Evolutionary conservation across 306 rosid species (phyloP).

Genomic region (Cucurbita moschata): DNA sequence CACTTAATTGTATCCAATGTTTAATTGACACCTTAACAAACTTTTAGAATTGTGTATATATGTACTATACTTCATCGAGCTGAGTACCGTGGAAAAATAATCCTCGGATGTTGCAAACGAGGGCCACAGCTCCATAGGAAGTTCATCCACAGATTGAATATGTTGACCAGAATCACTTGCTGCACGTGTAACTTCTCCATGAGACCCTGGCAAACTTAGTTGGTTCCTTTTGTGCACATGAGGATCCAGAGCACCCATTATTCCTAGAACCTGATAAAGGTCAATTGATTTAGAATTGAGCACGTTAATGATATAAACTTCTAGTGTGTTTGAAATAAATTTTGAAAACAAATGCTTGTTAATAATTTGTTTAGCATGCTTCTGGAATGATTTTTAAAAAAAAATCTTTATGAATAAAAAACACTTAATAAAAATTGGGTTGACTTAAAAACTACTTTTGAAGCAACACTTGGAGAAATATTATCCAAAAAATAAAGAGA

Average conservation of each 20-base stretch:
- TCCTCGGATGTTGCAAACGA: constrained; percentile 95
- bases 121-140: constrained; percentile 82
- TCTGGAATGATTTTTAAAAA: not conserved
- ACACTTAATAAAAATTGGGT: not conserved
- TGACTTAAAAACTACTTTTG: not conserved
- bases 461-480: not conserved
- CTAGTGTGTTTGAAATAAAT: not conserved
- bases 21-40: not conserved
- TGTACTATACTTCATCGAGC: not conserved
- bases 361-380: not conserved
- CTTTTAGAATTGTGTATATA: not conserved
- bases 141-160: constrained; percentile 78
- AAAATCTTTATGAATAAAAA: too few relatives aligned
- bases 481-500: not conserved
- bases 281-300: not conserved
- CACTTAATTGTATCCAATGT: not conserved
- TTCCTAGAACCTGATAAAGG: constrained; percentile 71
- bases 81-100: constrained; percentile 71
- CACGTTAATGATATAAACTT: not conserved
- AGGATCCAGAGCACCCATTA: constrained; percentile 99
- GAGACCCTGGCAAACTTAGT: constrained; percentile 61
- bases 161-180: constrained; percentile 85
- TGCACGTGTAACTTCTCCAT: constrained; percentile 69
- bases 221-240: constrained; percentile 82
- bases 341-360: not conserved